Percentiles rank a stretch among this genome's conserved stretches.
phyloP scores from a whole-genome alignment of 371 early-diverging fungal genomes.

The Apophysomyces sp. region DNA sequence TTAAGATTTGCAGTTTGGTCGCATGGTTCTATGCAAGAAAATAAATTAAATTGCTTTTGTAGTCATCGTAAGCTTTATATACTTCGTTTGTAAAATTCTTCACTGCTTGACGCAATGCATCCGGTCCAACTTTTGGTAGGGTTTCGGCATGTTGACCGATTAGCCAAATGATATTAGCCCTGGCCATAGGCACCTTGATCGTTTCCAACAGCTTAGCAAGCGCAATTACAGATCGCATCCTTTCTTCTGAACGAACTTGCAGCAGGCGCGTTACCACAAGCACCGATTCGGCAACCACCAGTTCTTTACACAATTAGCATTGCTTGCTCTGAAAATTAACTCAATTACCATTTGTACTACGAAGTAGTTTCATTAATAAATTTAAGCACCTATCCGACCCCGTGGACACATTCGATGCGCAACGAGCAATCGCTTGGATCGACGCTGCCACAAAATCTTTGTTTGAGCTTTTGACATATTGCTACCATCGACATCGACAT shows the following conservation, averaged over 20 bases:
- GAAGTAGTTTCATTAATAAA: slow-evolving; percentile 67
- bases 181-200: slow-evolving; percentile 63
- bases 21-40: slow-evolving; percentile 42
- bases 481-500: slow-evolving; percentile 31
- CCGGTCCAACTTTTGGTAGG: slow-evolving; percentile 71
- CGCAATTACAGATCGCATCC: slow-evolving; percentile 56
- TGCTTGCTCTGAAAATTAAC: background rate
- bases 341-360: slow-evolving; percentile 66
- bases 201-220: slow-evolving; percentile 67
- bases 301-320: slow-evolving; percentile 39
- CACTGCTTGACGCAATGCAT: slow-evolving; percentile 77
- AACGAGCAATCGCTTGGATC: slow-evolving; percentile 72
- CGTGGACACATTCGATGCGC: slow-evolving; percentile 62
- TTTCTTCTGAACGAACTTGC: slow-evolving; percentile 54
- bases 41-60: background rate
- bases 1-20: slow-evolving; percentile 81
- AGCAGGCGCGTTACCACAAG: slow-evolving; percentile 74
- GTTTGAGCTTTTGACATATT: slow-evolving; percentile 73
- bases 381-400: slow-evolving; percentile 62
- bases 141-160: slow-evolving; percentile 73
- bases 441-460: slow-evolving; percentile 70
- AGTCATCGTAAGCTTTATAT: background rate
- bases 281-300: slow-evolving; percentile 79
- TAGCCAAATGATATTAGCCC: slow-evolving; percentile 85
- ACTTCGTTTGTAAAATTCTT: slow-evolving; percentile 74